phyloP scores from a whole-genome alignment of 768 basidiomycete genomes.

The Suillus occidentalis region DNA sequence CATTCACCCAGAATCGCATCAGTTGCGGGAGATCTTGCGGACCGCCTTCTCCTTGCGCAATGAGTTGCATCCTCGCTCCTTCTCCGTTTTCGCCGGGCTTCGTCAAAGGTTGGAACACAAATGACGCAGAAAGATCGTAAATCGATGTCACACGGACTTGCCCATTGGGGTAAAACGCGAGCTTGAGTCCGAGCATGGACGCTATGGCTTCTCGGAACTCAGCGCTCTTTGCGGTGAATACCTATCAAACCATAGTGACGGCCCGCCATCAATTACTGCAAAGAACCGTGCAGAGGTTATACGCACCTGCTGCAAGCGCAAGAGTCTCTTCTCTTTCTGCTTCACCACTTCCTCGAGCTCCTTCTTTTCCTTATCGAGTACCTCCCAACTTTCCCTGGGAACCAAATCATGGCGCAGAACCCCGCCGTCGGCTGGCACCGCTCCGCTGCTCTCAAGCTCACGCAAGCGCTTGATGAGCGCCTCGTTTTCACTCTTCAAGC shows the following conservation, averaged over 20 bases:
- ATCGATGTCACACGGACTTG: conserved; percentile 86
- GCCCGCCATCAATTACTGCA: not conserved
- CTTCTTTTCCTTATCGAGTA: conserved; percentile 67
- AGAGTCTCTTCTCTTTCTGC: conserved; percentile 80
- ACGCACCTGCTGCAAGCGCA: conserved; percentile 75
- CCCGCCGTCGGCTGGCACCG: conserved; percentile 17
- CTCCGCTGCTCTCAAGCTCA: conserved; percentile 52
- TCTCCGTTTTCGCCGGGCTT: conserved; percentile 45
- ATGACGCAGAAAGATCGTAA: conserved; percentile 83
- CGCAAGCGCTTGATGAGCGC: conserved; percentile 69
- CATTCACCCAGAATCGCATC: conserved; percentile 85
- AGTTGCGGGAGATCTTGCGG: conserved; percentile 73
- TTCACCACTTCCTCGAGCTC: conserved; percentile 63
- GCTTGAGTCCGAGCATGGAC: conserved; percentile 86
- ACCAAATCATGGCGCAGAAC: conserved; percentile 42
- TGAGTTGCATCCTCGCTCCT: conserved; percentile 65
- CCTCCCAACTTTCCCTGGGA: conserved; percentile 79
- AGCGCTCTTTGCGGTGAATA: conserved; percentile 80
- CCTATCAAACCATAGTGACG: conserved; percentile 39
- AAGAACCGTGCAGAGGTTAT: not conserved
- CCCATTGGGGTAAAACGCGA: conserved; percentile 89
- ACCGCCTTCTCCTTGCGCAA: conserved; percentile 72
- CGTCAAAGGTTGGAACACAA: conserved; percentile 74
- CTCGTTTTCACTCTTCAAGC: conserved; percentile 79
- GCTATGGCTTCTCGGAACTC: conserved; percentile 92